Conservation (phyloP, 305 asterid genomes). For the Fraxinus velutina region DNA sequence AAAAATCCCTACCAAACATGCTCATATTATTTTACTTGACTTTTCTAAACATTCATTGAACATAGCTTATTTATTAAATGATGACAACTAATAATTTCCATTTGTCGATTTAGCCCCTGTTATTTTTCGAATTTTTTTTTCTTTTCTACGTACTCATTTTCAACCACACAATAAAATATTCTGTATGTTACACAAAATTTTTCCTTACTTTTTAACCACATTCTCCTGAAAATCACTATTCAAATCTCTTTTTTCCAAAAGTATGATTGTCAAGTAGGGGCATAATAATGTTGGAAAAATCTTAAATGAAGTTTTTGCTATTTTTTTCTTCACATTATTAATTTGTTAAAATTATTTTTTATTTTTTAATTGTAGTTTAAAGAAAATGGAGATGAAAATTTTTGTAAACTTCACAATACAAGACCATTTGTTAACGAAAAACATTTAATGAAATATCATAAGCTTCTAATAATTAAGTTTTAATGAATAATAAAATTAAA, state of each 20-base stretch:
- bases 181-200: background rate
- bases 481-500: background rate
- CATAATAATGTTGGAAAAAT: background rate
- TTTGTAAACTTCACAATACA: background rate
- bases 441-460: background rate
- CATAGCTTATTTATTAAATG: background rate
- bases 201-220: background rate
- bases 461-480: background rate
- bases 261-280: background rate
- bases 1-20: too few species aligned
- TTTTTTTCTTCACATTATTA: background rate
- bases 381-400: background rate
- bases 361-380: background rate
- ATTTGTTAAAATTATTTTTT: background rate
- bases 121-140: too few species aligned
- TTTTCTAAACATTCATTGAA: background rate
- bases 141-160: background rate
- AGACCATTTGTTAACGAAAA: background rate
- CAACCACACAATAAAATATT: background rate
- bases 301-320: background rate
- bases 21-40: background rate
- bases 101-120: background rate
- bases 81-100: background rate
- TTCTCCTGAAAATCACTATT: background rate
- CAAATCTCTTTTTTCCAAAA: background rate